These are phyloP conservation scores for Penicillium manginii DNA, from an alignment of 495 filamentous ascomycete species.

Conservation along the genomic window DNA sequence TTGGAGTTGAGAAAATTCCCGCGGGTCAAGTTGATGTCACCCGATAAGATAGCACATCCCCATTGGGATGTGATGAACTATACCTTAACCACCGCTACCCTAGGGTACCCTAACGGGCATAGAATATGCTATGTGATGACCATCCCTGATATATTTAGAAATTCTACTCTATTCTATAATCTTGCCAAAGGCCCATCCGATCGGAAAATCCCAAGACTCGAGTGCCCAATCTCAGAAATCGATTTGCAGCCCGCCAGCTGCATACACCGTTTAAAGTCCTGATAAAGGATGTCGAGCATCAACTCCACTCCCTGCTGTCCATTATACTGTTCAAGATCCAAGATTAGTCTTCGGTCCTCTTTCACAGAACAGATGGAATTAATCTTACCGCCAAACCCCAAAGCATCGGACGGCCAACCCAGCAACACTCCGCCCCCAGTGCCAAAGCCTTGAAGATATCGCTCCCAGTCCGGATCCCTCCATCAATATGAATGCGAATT, in stretches of 20 bases:
- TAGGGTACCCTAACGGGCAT: too few relatives aligned
- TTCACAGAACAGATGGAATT: too few relatives aligned
- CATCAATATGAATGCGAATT: slow-evolving; percentile 70
- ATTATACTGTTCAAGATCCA: slow-evolving; percentile 29
- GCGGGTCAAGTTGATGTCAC: slow-evolving; percentile 25
- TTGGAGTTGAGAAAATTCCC: slow-evolving; percentile 24
- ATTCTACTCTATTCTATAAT: slow-evolving; percentile 22
- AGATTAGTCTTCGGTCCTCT: not conserved
- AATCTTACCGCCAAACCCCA: slow-evolving; percentile 43
- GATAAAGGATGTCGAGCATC: slow-evolving; percentile 46
- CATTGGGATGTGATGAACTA: too few relatives aligned
- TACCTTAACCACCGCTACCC: too few relatives aligned
- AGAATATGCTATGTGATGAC: too few relatives aligned
- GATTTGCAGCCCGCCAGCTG: slow-evolving; percentile 52
- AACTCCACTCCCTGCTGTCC: slow-evolving; percentile 44
- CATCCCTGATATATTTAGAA: too few relatives aligned
- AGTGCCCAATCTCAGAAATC: slow-evolving; percentile 47
- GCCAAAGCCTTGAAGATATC: slow-evolving; percentile 74
- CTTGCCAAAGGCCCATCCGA: slow-evolving; percentile 47
- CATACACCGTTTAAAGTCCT: slow-evolving; percentile 58
- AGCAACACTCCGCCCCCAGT: slow-evolving; percentile 66
- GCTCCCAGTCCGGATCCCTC: slow-evolving; percentile 63
- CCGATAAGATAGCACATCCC: slow-evolving; percentile 30
- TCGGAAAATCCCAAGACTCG: slow-evolving; percentile 39
- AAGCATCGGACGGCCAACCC: slow-evolving; percentile 65